phyloP scores from a whole-genome alignment of 225 moss, liverwort and hornwort genomes.

The Bryoerythrophyllum caledonicum region DNA sequence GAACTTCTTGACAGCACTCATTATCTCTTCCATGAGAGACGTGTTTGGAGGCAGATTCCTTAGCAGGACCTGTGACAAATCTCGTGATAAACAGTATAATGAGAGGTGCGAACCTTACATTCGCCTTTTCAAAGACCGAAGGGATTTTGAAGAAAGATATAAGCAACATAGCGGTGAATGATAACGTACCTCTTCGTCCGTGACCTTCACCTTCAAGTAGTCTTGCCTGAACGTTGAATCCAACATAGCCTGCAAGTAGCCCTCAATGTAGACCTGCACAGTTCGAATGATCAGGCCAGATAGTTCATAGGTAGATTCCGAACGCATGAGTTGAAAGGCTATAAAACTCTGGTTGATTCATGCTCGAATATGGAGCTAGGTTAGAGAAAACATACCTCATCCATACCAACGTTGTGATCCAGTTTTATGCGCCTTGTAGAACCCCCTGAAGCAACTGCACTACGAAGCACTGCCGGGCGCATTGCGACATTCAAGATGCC shows the following conservation, averaged over 20 bases:
- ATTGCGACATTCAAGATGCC: slow-evolving; percentile 96
- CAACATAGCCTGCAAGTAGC: slow-evolving; percentile 95
- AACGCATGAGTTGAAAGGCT: not conserved
- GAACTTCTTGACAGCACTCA: slow-evolving; percentile 81
- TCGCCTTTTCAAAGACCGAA: not conserved
- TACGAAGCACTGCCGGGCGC: slow-evolving; percentile 92
- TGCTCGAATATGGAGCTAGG: not conserved
- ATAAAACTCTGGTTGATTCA: not conserved
- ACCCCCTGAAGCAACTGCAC: slow-evolving; percentile 92
- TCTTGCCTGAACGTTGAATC: slow-evolving; percentile 93
- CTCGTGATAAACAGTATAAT: slow-evolving; percentile 3
- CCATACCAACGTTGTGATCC: slow-evolving; percentile 88
- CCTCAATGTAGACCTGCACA: slow-evolving; percentile 91
- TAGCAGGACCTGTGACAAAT: slow-evolving; percentile 62
- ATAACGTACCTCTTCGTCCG: slow-evolving; percentile 78
- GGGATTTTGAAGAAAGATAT: not conserved
- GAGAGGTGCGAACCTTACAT: not conserved
- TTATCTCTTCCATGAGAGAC: slow-evolving; percentile 91
- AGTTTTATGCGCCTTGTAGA: slow-evolving; percentile 85
- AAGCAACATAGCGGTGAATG: not conserved
- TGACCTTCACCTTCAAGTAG: slow-evolving; percentile 92
- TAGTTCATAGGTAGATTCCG: not conserved
- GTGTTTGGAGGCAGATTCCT: slow-evolving; percentile 95
- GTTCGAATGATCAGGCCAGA: slow-evolving; percentile 9
- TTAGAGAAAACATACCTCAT: slow-evolving; percentile 61